A percentile compares a stretch with the other conserved stretches of the same genome.
Conservation (phyloP, 306 rosid genomes). For the Trichosanthes cucumerina region DNA sequence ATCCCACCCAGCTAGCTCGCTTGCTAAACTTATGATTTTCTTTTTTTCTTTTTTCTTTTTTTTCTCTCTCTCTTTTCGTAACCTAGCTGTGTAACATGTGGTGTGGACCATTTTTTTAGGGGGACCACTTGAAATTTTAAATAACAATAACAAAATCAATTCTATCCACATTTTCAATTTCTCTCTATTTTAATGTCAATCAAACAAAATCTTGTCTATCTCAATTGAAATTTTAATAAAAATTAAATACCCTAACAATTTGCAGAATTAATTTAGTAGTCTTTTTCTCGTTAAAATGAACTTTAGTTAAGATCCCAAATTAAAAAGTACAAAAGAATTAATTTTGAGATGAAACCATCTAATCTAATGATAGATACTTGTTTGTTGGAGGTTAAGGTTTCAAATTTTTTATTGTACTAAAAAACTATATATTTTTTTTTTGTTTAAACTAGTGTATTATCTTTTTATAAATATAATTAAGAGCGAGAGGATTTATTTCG, state of each 20-base stretch:
- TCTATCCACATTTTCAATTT: not conserved
- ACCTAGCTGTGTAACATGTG: conserved; percentile 3
- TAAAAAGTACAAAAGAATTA: too few relatives aligned
- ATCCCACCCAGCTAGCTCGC: conserved; percentile 72
- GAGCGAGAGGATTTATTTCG: not conserved
- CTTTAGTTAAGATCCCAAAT: too few relatives aligned
- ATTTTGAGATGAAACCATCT: too few relatives aligned
- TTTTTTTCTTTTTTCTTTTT: not conserved
- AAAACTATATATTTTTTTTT: not conserved
- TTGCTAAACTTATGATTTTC: conserved; percentile 53
- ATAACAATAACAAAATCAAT: not conserved
- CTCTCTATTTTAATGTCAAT: not conserved
- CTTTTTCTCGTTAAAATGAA: too few relatives aligned
- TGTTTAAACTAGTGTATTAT: not conserved
- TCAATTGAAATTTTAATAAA: not conserved
- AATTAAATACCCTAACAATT: not conserved
- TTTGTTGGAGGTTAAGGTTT: too few relatives aligned
- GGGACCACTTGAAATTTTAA: not conserved
- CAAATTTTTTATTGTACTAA: too few relatives aligned
- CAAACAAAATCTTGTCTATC: not conserved
- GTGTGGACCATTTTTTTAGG: conserved; percentile 1
- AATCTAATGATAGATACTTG: too few relatives aligned
- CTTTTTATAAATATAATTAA: not conserved
- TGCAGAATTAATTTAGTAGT: not conserved
- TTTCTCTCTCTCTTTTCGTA: not conserved